Conservation (phyloP, 2,329 filamentous ascomycete species). For the Monilinia laxa region DNA sequence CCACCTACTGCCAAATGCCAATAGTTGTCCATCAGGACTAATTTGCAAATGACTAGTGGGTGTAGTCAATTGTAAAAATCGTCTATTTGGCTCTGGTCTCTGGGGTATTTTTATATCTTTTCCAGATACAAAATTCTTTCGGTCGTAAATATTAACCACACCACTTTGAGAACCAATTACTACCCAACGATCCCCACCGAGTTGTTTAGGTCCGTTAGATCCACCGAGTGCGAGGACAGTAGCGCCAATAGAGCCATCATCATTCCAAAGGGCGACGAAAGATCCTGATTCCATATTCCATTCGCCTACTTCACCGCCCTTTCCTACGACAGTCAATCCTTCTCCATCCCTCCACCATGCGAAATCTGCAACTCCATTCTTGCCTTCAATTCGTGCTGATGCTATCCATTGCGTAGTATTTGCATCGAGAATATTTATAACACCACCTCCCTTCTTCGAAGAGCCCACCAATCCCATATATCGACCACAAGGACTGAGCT, state of each 20-base stretch:
- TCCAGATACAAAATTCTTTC: slow-evolving; percentile 47
- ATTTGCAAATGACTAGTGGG: slow-evolving; percentile 78
- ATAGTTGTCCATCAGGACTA: slow-evolving; percentile 82
- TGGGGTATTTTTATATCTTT: slow-evolving; percentile 56
- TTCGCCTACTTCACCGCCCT: slow-evolving; percentile 86
- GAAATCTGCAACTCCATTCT: slow-evolving; percentile 84
- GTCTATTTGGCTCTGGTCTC: slow-evolving; percentile 68
- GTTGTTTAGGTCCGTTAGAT: slow-evolving; percentile 52
- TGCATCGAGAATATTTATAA: slow-evolving; percentile 81
- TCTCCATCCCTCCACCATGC: slow-evolving; percentile 86
- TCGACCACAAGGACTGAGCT: slow-evolving; percentile 78
- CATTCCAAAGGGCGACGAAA: slow-evolving; percentile 80
- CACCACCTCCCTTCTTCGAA: slow-evolving; percentile 79
- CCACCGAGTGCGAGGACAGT: slow-evolving; percentile 81
- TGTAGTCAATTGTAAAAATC: slow-evolving; percentile 84
- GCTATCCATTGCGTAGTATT: slow-evolving; percentile 83
- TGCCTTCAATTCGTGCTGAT: slow-evolving; percentile 77
- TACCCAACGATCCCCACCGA: slow-evolving; percentile 85
- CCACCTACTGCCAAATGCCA: slow-evolving; percentile 81
- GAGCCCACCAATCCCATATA: slow-evolving; percentile 83
- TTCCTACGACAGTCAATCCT: slow-evolving; percentile 79
- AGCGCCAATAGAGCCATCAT: slow-evolving; percentile 84
- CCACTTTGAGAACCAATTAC: slow-evolving; percentile 83
- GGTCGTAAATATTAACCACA: slow-evolving; percentile 92
- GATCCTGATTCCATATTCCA: slow-evolving; percentile 69